Percentiles rank a stretch among this genome's conserved stretches.
Conservation (phyloP, 805 yeast genomes). For the Diddensiella transvaalensis region DNA sequence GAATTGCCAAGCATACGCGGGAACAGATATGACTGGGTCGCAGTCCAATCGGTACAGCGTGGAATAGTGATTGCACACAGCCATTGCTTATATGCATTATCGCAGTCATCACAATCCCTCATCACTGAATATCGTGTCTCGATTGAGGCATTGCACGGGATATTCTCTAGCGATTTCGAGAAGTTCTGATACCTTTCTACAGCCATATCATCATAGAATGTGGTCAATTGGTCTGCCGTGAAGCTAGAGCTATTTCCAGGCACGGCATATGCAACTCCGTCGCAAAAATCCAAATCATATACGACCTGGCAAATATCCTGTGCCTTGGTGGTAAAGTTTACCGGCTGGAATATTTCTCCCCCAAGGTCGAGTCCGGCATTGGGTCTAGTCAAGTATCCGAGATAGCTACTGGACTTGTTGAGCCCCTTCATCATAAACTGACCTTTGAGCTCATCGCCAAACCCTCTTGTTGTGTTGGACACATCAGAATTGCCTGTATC, state of each 20-base stretch:
- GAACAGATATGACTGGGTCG: conserved; percentile 33
- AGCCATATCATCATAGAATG: conserved; percentile 64
- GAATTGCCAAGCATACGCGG: conserved; percentile 49
- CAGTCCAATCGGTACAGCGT: conserved; percentile 58
- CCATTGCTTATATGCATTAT: conserved; percentile 74
- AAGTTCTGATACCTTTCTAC: conserved; percentile 56
- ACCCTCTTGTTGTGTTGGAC: conserved; percentile 40
- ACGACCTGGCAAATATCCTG: conserved; percentile 65
- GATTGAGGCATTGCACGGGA: conserved; percentile 66
- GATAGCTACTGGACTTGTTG: conserved; percentile 56
- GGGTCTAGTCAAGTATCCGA: conserved; percentile 59
- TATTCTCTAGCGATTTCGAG: conserved; percentile 67
- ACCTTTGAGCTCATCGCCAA: conserved; percentile 43
- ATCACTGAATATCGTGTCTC: conserved; percentile 70
- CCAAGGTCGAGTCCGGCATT: conserved; percentile 40
- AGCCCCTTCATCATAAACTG: conserved; percentile 62
- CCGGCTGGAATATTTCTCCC: conserved; percentile 58
- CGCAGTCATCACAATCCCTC: conserved; percentile 69
- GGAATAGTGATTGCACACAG: conserved; percentile 86
- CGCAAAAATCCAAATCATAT: conserved; percentile 72
- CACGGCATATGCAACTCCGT: conserved; percentile 80
- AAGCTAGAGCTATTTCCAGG: conserved; percentile 50
- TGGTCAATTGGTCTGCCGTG: conserved; percentile 37
- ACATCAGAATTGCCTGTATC: conserved; percentile 32
- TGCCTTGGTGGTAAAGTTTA: conserved; percentile 53